Evolutionary conservation across 2,329 filamentous ascomycete species (phyloP), one percentile per base, ranked within the genome.

Genomic region (Colletotrichum chrysophilum): DNA sequence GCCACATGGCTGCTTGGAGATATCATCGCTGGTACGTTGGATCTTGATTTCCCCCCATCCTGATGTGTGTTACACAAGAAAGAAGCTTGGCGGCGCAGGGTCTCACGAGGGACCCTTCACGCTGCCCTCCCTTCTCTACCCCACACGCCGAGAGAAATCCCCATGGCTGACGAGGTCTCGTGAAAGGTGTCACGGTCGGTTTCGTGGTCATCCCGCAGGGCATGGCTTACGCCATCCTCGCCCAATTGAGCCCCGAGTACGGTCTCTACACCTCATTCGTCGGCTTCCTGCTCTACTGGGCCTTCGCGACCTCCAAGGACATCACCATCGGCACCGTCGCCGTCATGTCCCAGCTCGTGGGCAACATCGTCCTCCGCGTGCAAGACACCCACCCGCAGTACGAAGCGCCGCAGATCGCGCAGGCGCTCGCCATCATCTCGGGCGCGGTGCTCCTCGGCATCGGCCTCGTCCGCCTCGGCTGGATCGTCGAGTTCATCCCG

Each of bases 231-330:
- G 94, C 94, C 14, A 86, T 92, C 38, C 87, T 96, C 26, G 94
- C 94, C 28, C 87, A 92, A 56, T 86, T 96, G 18, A 88, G 89
- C 0, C 89, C 92, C 4, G 89, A 95, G 79, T 96, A 91, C 80
- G 94, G 94, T 43, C 87, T 96, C 0, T 96, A 96, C 84, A 95
- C 94, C 0, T 96, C 94, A 0, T 96, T 96, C 80, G 94, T 95
- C 83, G 94, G 94, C 66, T 94, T 95, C 36, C 85, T 95, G 68
- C 88, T 95, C 68, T 96, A 96, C 85, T 96, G 94, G 94, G 90
- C 95, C 73, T 96, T 96, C 81, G 94, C 94, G 43, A 96, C 94
- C 0, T 96, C 94, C 9, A 96, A 96, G 81, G 94, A 96, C 82
- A 96, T 96, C 81, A 95, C 94, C 12, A 96, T 96, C 74, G 94